Base-by-base conservation (phyloP, 2,329 filamentous ascomycete genomes). In the Biscogniauxia mediterranea region DNA sequence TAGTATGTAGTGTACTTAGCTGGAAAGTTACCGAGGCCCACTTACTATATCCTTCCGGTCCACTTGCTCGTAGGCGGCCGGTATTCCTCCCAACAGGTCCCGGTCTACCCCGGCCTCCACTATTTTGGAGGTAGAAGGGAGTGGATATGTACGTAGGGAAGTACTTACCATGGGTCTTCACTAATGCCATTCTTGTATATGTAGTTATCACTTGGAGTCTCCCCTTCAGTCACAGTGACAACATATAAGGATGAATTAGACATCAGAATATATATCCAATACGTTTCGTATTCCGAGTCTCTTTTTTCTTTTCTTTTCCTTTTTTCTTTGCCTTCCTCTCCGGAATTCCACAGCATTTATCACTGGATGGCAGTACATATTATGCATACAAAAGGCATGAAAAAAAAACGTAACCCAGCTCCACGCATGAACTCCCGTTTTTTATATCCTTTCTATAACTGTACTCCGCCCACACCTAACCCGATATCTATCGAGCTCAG, bases 301-400 rank as follows among this genome's bases (percentile, higher is more conserved):
- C 60, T 28, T 67, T 59, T 58, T 46, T 56, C 56, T 26, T 51
- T 67, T 65, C 64, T 65, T 52, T 53, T 55, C 66, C 64, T 9
- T 8, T 6, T 32, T 32, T 8, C 7, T 2, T 67, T 60, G 51
- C 67, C 60, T 64, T 64, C 63, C 54, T 66, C 63, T 63, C 66
- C 62, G 58, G 66, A 67, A 67, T 56, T 65, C 64, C 50, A 8
- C 57, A 60, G 59, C 59, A 21, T 25, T 61, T 55, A 61, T 64
- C 67, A 63, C 56, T 54, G 59, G 65, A 67, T 63, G 61, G 67
- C 62, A 66, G 65, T 69, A 73, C 68, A 72, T 56, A 68, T 66
- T 71, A 72, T 70, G 66, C 63, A 64, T 72, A 73, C 70, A 73
- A 68, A 32, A 55, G 63, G 58, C 68, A 68, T 65, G 66, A 61